Percentiles rank a stretch among this genome's conserved stretches.
These are phyloP conservation scores for Colletotrichum higginsianum DNA, from an alignment of 2,329 filamentous ascomycete species.

Conservation along the genomic window DNA sequence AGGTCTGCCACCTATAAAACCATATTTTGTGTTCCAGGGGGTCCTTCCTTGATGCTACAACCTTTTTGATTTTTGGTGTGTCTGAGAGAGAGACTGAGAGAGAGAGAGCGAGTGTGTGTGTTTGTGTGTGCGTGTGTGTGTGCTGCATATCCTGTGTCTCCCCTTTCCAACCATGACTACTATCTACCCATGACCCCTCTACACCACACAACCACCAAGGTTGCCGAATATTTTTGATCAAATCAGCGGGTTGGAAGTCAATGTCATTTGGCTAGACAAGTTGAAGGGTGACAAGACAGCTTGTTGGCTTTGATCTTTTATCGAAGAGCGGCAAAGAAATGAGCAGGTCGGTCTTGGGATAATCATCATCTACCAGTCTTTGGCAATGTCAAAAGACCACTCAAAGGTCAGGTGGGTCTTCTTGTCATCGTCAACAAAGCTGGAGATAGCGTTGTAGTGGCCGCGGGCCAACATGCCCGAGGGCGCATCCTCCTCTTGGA, in stretches of 20 bases:
- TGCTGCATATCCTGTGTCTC: neutral
- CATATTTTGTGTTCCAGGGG: neutral
- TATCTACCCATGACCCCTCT: neutral
- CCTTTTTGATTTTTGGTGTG: neutral
- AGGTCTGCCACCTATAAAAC: neutral
- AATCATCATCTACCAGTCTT: constrained; percentile 81
- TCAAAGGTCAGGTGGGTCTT: constrained; percentile 92
- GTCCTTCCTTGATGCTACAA: neutral
- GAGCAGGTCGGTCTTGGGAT: neutral
- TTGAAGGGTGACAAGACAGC: neutral
- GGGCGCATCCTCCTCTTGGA: constrained; percentile 92
- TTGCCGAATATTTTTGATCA: neutral
- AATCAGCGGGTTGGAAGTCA: no score
- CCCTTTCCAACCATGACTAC: neutral
- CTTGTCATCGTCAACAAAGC: constrained; percentile 96
- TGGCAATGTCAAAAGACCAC: constrained; percentile 96
- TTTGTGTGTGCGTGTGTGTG: no score
- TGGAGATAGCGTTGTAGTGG: constrained; percentile 90
- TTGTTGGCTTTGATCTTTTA: neutral
- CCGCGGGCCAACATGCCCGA: constrained; percentile 91
- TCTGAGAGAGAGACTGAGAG: constrained; percentile 1
- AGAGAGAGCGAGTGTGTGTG: no score
- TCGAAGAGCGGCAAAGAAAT: neutral
- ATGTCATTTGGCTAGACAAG: neutral
- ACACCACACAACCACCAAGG: neutral